A percentile compares a stretch with the other conserved stretches of the same genome.
Conservation (phyloP, 305 asterid genomes). For the Fraxinus xanthoxyloides region DNA sequence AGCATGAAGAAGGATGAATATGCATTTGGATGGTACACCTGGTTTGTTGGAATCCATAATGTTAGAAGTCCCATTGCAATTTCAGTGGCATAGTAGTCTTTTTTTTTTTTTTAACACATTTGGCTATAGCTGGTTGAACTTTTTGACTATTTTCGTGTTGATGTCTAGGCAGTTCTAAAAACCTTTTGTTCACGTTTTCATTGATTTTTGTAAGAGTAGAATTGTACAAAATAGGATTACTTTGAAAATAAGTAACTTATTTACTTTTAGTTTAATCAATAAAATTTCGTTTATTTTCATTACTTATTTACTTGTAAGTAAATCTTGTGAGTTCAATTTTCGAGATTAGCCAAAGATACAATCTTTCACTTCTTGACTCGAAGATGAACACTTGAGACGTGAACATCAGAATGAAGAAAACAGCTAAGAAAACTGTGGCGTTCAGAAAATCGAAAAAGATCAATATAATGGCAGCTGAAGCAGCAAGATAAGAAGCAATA, state of each 20-base stretch:
- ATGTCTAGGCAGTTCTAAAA: neutral
- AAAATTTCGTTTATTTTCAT: neutral
- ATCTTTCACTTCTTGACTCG: neutral
- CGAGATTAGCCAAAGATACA: neutral
- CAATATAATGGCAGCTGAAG: neutral
- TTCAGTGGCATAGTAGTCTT: constrained; percentile 27
- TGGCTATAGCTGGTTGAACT: neutral
- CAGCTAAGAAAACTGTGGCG: neutral
- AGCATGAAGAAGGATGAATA: constrained; percentile 31
- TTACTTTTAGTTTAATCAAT: neutral
- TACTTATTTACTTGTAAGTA: neutral
- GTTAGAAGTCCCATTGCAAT: constrained; percentile 50
- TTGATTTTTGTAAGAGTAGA: neutral
- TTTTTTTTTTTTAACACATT: neutral
- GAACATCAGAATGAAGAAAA: neutral
- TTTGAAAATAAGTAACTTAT: neutral
- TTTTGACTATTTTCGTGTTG: neutral
- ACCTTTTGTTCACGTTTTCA: neutral
- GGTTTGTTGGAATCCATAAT: constrained; percentile 36
- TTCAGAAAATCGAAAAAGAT: neutral
- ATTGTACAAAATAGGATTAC: neutral
- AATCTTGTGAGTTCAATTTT: neutral
- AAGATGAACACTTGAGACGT: neutral
- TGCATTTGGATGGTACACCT: constrained; percentile 39
- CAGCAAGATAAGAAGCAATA: neutral